Evolutionary conservation across 1,139 yeast genomes (phyloP).

Genomic region (Kluyveromyces sp.): DNA sequence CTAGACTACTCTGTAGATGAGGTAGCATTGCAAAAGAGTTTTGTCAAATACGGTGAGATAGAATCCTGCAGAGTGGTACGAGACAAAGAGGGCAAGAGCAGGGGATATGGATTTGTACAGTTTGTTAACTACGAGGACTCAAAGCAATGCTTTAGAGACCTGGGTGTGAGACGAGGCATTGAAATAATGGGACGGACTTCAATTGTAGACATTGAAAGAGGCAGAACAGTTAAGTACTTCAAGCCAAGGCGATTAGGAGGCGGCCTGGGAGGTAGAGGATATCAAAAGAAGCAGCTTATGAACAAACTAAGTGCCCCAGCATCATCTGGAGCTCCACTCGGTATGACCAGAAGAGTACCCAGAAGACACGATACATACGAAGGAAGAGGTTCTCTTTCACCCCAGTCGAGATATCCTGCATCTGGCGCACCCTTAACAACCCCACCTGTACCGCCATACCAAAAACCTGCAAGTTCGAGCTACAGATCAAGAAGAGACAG

Average conservation of each 20-base stretch:
- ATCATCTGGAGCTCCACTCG: background rate
- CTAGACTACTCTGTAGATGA: conserved; percentile 62
- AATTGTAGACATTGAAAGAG: conserved; percentile 78
- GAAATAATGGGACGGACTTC: conserved; percentile 46
- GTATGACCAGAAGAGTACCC: background rate
- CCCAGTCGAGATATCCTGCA: background rate
- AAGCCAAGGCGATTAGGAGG: conserved; percentile 73
- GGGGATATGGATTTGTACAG: conserved; percentile 82
- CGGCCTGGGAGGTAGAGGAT: conserved; percentile 60
- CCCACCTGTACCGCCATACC: background rate
- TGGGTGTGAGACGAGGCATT: conserved; percentile 35
- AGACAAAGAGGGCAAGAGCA: conserved; percentile 48
- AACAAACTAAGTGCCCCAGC: background rate
- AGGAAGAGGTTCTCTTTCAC: background rate
- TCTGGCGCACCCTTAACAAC: background rate
- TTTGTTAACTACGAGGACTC: conserved; percentile 37
- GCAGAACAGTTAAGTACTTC: conserved; percentile 70
- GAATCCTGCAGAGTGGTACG: conserved; percentile 59
- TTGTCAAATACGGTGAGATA: conserved; percentile 61
- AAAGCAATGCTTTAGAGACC: conserved; percentile 47
- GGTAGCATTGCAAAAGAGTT: conserved; percentile 55
- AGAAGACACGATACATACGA: conserved; percentile 2
- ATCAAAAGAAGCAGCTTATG: conserved; percentile 25
- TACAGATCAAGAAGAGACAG: conserved; percentile 25
- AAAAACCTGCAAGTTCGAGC: conserved; percentile 8